A percentile compares a stretch with the other conserved stretches of the same genome.
These are phyloP conservation scores for Pseudocercospora crystallina DNA, from an alignment of 2,329 filamentous ascomycete genomes.

Conservation along the genomic window DNA sequence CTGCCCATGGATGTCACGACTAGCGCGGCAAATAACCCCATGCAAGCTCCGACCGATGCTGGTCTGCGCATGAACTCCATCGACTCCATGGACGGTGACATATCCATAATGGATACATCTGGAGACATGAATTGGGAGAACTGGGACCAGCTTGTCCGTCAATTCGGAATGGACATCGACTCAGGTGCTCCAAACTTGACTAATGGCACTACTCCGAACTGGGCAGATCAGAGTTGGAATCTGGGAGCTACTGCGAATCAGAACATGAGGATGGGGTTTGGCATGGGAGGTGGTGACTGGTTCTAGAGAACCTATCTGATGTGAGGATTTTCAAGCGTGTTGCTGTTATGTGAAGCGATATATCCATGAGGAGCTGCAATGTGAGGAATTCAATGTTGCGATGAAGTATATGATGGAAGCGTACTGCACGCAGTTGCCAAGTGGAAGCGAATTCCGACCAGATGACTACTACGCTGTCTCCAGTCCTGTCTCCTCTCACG, in stretches of 20 bases:
- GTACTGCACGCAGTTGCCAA: too few species aligned
- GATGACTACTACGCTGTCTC: too few species aligned
- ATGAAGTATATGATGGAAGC: too few species aligned
- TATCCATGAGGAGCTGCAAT: too few species aligned
- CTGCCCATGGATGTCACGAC: constrained; percentile 7
- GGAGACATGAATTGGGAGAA: constrained; percentile 48
- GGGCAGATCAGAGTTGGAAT: constrained; percentile 18
- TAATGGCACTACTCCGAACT: constrained; percentile 6
- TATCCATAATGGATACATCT: constrained; percentile 37
- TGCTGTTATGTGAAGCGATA: too few species aligned
- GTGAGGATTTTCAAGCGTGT: too few species aligned
- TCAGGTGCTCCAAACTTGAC: constrained; percentile 9
- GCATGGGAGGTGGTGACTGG: constrained; percentile 31
- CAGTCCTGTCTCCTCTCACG: too few species aligned
- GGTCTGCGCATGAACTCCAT: constrained; percentile 27
- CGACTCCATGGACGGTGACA: constrained; percentile 24
- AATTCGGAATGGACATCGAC: constrained; percentile 48
- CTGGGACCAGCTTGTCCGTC: constrained; percentile 50
- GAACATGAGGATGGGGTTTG: constrained; percentile 30
- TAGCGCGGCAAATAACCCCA: constrained; percentile 4
- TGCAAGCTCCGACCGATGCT: neutral
- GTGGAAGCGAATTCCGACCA: too few species aligned
- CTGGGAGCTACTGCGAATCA: constrained; percentile 13
- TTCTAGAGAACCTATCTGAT: constrained; percentile 18
- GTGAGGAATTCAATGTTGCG: too few species aligned